Conservation (phyloP, 768 basidiomycete genomes). For the Hydnomerulius pinastri region DNA sequence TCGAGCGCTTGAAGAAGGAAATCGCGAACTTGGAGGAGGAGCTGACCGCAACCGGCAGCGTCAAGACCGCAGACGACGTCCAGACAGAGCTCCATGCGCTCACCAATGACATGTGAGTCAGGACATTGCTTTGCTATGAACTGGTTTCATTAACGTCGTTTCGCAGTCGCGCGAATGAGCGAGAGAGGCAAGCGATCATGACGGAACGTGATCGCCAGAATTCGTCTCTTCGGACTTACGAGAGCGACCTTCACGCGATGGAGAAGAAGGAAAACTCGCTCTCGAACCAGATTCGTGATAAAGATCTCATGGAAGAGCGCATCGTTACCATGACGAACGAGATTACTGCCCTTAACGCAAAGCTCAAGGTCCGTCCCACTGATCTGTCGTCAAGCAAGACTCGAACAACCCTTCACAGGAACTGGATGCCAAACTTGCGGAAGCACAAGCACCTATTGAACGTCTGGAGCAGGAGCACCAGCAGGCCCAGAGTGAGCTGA, state of each 20-base stretch:
- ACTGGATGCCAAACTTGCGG: slow-evolving; percentile 58
- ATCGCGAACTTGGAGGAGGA: slow-evolving; percentile 65
- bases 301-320: slow-evolving; percentile 53
- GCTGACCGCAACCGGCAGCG: slow-evolving; percentile 70
- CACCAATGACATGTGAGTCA: slow-evolving; percentile 62
- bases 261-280: slow-evolving; percentile 63
- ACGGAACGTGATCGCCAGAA: slow-evolving; percentile 66
- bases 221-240: slow-evolving; percentile 50
- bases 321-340: slow-evolving; percentile 63
- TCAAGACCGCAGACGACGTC: slow-evolving; percentile 83
- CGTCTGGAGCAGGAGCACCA: slow-evolving; percentile 58
- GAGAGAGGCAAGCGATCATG: slow-evolving; percentile 56
- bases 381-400: neutral
- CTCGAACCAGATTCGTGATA: slow-evolving; percentile 59
- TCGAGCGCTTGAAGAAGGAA: slow-evolving; percentile 61
- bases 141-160: neutral
- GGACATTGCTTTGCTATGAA: neutral
- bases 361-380: slow-evolving; percentile 49
- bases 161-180: slow-evolving; percentile 63
- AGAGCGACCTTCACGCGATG: slow-evolving; percentile 62
- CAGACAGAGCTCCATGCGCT: slow-evolving; percentile 73
- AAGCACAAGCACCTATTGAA: slow-evolving; percentile 66
- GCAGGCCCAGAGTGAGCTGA: slow-evolving; percentile 50
- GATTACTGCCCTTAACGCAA: slow-evolving; percentile 42
- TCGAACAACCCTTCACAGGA: slow-evolving; percentile 44